These are phyloP conservation scores for Colletotrichum spinosum DNA, from an alignment of 2,329 filamentous ascomycete genomes.

Conservation along the genomic window DNA sequence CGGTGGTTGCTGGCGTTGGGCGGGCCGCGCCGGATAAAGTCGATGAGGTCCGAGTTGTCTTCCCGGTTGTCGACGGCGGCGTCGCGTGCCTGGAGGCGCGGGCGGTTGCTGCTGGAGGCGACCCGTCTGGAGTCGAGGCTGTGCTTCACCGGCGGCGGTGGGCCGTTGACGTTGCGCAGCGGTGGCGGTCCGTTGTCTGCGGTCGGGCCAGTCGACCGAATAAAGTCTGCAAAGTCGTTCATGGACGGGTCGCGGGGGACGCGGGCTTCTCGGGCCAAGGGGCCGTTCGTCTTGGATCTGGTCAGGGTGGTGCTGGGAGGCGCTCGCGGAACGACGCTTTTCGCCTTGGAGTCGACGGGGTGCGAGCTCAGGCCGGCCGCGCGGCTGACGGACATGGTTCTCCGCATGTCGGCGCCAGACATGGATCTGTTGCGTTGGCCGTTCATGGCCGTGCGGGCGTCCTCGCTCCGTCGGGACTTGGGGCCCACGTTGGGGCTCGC, in stretches of 20 bases:
- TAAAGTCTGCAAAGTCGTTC: constrained; percentile 86
- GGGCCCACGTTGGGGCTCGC: constrained; percentile 54
- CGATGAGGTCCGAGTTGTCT: constrained; percentile 88
- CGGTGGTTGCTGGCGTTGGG: constrained; percentile 72
- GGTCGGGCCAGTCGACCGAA: constrained; percentile 84
- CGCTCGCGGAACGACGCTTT: constrained; percentile 46
- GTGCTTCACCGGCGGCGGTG: constrained; percentile 46
- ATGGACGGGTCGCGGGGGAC: constrained; percentile 77
- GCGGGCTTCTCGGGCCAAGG: constrained; percentile 77
- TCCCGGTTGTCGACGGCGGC: constrained; percentile 71
- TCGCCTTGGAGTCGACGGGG: constrained; percentile 43
- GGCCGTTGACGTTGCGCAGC: constrained; percentile 49
- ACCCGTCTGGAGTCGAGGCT: constrained; percentile 54
- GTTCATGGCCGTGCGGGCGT: constrained; percentile 51
- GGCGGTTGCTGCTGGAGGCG: constrained; percentile 54
- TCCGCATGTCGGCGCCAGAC: constrained; percentile 57
- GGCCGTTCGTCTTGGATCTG: constrained; percentile 46
- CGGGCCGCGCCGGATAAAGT: constrained; percentile 92
- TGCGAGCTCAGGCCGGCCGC: constrained; percentile 52
- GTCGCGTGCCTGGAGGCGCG: constrained; percentile 77
- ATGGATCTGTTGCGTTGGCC: constrained; percentile 46
- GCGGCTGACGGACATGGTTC: constrained; percentile 47
- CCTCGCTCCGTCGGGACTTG: constrained; percentile 60
- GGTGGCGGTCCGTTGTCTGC: constrained; percentile 52
- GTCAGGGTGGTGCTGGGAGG: constrained; percentile 46